phyloP scores from a whole-genome alignment of 78 protist genomes.

The Kipferlia bialata region DNA sequence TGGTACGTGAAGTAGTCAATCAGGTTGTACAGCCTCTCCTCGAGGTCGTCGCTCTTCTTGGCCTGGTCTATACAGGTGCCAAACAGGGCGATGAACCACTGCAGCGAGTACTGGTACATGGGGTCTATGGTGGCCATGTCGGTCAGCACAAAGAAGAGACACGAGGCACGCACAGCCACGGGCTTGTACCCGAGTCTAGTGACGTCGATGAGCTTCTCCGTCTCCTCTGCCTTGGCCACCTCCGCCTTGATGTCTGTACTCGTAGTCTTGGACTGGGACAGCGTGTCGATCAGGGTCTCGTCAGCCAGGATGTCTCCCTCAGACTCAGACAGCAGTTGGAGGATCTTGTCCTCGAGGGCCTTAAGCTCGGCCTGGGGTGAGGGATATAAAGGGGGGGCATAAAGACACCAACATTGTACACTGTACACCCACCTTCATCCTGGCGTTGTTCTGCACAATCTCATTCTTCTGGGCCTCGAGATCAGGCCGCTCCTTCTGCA shows the following conservation, averaged over 20 bases:
- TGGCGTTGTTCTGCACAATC: constrained; percentile 40
- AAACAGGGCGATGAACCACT: constrained; percentile 62
- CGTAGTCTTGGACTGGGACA: constrained; percentile 51
- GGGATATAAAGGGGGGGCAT: too few relatives aligned
- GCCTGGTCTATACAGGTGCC: constrained; percentile 36
- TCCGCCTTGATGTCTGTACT: constrained; percentile 34
- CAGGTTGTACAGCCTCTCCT: constrained; percentile 26
- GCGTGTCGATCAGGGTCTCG: constrained; percentile 60
- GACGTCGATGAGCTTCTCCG: constrained; percentile 50
- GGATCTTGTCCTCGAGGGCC: constrained; percentile 56
- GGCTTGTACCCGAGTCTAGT: constrained; percentile 48
- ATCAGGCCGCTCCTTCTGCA: constrained; percentile 55
- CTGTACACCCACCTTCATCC: too few relatives aligned
- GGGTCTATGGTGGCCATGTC: constrained; percentile 60
- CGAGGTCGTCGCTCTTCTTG: constrained; percentile 24
- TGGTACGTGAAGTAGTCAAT: constrained; percentile 43
- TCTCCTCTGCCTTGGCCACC: constrained; percentile 47
- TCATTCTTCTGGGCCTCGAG: constrained; percentile 48
- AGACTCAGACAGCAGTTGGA: constrained; percentile 36
- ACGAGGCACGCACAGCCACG: constrained; percentile 32
- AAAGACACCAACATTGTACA: too few relatives aligned
- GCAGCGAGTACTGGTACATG: constrained; percentile 80
- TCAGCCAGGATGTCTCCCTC: constrained; percentile 58
- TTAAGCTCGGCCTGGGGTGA: constrained; percentile 46
- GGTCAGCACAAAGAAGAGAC: constrained; percentile 67